Percentiles rank a stretch among this genome's conserved stretches.
Evolutionary conservation across 2,329 filamentous ascomycete genomes (phyloP).

Genomic region (Drechslerella stenobrocha): DNA sequence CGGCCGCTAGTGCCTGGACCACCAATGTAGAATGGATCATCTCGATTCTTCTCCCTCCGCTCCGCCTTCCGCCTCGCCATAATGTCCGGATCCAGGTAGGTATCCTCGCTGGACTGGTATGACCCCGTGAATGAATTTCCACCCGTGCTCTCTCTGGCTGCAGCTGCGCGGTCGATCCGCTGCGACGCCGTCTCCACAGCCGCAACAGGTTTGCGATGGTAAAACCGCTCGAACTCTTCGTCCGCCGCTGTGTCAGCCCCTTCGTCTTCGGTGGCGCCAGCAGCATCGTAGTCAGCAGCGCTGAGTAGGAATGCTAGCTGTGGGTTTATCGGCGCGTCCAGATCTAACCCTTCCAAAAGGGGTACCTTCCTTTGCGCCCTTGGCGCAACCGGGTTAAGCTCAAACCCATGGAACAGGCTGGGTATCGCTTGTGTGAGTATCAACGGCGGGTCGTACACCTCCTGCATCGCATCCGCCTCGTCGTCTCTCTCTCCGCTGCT

Average conservation of each 20-base stretch:
- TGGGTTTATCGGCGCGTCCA: slow-evolving; percentile 79
- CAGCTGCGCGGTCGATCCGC: slow-evolving; percentile 51
- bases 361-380: slow-evolving; percentile 86
- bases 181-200: slow-evolving; percentile 45
- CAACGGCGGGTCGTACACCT: slow-evolving; percentile 68
- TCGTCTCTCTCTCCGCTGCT: slow-evolving; percentile 6
- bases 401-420: slow-evolving; percentile 79
- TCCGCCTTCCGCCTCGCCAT: slow-evolving; percentile 74
- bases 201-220: slow-evolving; percentile 59
- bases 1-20: slow-evolving; percentile 46
- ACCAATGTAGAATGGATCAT: slow-evolving; percentile 92
- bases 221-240: slow-evolving; percentile 70
- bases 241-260: slow-evolving; percentile 57
- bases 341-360: slow-evolving; percentile 71
- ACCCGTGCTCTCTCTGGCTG: slow-evolving; percentile 33
- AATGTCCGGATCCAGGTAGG: slow-evolving; percentile 72
- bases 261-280: slow-evolving; percentile 58
- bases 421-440: slow-evolving; percentile 89
- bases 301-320: slow-evolving; percentile 70
- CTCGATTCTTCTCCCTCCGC: slow-evolving; percentile 76
- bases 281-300: slow-evolving; percentile 58
- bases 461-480: slow-evolving; percentile 17
- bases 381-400: slow-evolving; percentile 85
- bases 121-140: slow-evolving; percentile 56
- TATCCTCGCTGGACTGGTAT: slow-evolving; percentile 67